Evolutionary conservation across 2,329 filamentous ascomycete genomes (phyloP).

Genomic region (Herpotrichia juniperi): DNA sequence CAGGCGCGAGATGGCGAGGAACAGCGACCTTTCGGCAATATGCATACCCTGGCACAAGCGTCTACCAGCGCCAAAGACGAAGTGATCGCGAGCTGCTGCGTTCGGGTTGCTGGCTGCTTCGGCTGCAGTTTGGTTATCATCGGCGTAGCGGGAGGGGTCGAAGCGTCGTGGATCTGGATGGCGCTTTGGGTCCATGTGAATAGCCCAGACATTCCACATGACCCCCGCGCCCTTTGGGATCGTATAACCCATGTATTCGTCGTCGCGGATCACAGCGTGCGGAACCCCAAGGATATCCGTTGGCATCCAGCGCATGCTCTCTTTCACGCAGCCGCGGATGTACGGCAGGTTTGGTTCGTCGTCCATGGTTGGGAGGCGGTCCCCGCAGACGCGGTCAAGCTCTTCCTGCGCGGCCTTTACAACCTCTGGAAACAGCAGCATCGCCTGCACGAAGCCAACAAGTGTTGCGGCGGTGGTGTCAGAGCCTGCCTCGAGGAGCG

Average conservation of each 20-base stretch:
- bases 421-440: slow-evolving; percentile 31
- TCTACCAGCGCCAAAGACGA: slow-evolving; percentile 46
- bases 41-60: slow-evolving; percentile 47
- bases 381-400: slow-evolving; percentile 35
- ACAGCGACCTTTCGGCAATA: slow-evolving; percentile 40
- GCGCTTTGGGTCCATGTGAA: slow-evolving; percentile 45
- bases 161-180: slow-evolving; percentile 48
- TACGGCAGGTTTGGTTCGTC: slow-evolving; percentile 31
- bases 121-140: slow-evolving; percentile 27
- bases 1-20: slow-evolving; percentile 36
- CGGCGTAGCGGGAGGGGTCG: slow-evolving; percentile 39
- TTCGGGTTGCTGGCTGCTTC: slow-evolving; percentile 41
- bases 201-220: slow-evolving; percentile 45
- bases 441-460: slow-evolving; percentile 31
- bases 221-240: slow-evolving; percentile 46
- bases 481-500: slow-evolving; percentile 34
- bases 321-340: slow-evolving; percentile 35
- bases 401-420: slow-evolving; percentile 28
- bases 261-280: slow-evolving; percentile 31
- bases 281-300: slow-evolving; percentile 28
- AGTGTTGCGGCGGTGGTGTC: slow-evolving; percentile 35
- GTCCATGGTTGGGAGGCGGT: slow-evolving; percentile 35
- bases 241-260: slow-evolving; percentile 39
- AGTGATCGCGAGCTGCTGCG: slow-evolving; percentile 39
- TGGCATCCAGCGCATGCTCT: slow-evolving; percentile 39